phyloP scores from a whole-genome alignment of 305 asterid genomes.

The Rubia tinctorum region DNA sequence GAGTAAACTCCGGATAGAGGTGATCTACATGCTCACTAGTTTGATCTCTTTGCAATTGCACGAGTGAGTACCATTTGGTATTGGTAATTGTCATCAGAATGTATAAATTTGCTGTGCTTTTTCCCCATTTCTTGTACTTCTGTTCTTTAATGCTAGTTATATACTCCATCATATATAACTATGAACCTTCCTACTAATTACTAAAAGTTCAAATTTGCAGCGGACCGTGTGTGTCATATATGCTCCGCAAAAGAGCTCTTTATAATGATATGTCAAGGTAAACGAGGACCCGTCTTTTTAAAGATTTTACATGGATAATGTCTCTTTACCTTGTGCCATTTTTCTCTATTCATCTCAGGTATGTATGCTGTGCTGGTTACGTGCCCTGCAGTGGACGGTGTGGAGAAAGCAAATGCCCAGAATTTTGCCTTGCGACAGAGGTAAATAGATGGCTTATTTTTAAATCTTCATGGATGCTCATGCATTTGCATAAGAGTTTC shows the following conservation, averaged over 20 bases:
- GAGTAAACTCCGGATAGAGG: neutral
- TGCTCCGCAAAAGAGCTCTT: constrained; percentile 95
- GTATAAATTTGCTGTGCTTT: neutral
- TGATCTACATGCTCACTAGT: neutral
- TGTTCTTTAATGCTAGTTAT: neutral
- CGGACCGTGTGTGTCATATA: constrained; percentile 92
- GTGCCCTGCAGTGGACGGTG: constrained; percentile 99
- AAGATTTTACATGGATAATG: neutral
- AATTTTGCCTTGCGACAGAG: constrained; percentile 97
- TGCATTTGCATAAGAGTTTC: neutral
- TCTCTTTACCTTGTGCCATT: constrained; percentile 8
- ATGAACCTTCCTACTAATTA: neutral
- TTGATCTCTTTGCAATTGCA: constrained; percentile 9
- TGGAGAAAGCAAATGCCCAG: constrained; percentile 97
- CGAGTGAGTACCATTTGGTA: neutral
- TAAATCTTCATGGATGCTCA: neutral
- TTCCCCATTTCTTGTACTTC: neutral
- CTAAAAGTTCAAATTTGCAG: constrained; percentile 39
- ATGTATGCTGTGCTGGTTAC: constrained; percentile 95
- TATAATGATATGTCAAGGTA: constrained; percentile 98
- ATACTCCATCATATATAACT: neutral
- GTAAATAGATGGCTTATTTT: constrained; percentile 27
- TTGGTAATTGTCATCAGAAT: neutral
- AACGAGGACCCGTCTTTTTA: constrained; percentile 15
- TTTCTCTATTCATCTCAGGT: constrained; percentile 43